Evolutionary conservation across 2,329 filamentous ascomycete genomes (phyloP), one percentile per base, ranked within the genome.

Genomic region (Paraphoma sp.): DNA sequence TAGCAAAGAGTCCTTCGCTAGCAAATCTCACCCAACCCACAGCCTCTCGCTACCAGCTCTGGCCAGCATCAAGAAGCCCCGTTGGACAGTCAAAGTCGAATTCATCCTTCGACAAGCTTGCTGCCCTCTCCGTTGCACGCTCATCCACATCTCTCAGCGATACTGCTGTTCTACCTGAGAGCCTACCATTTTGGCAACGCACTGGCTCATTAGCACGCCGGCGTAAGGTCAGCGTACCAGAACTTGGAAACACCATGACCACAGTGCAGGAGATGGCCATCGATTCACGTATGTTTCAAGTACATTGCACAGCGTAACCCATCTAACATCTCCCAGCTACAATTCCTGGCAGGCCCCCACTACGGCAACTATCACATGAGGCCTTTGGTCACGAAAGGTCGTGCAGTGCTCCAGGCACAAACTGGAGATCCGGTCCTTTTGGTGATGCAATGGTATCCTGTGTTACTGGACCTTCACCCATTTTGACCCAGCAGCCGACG

Each of bases 201-300:
- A 68, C 71, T 48, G 69, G 73, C 43, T 77, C 76, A 28, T 64
- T 79, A 47, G 75, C 75, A 41, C 69, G 75, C 51, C 67, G 76
- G 50, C 69, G 76, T 47, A 78, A 79, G 55, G 68, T 79, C 64
- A 79, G 76, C 59, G 74, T 78, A 30, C 73, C 76, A 33, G 76
- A 79, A 49, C 64, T 78, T 48, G 64, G 72, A 42, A 61, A 62
- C 44, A 74, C 72, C 44, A 78, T 77, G 76, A 72, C 73, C 30
- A 78, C 73, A 4, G 73, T 75, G 17, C 76, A 76, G 52, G 75
- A 78, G 51, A 62, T 67, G 56, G 56, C 69, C 40, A 67, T 78
- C 48, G 76, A 79, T 59, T 78, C 76, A 56, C 76, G 76, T 79
- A 73, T 66, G 75, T 70, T 29, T 36, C 18, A 17, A 51, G 18